Evolutionary conservation across 768 basidiomycete genomes (phyloP).

Genomic region (Guyanaporus albipodus): DNA sequence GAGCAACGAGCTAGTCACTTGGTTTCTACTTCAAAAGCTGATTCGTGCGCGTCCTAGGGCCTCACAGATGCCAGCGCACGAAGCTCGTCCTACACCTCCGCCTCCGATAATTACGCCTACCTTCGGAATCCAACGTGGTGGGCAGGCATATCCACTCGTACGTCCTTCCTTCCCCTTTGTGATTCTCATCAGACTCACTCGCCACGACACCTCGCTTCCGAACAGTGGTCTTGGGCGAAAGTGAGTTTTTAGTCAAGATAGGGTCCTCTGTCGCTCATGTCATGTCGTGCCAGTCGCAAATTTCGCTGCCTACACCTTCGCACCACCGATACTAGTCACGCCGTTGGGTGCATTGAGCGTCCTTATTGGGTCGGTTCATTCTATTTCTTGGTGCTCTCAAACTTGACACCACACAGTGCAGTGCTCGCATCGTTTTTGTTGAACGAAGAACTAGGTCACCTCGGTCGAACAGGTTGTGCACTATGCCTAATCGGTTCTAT

Average conservation of each 20-base stretch:
- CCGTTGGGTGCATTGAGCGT: slow-evolving; percentile 97
- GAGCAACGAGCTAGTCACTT: slow-evolving; percentile 4
- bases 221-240: slow-evolving; percentile 91
- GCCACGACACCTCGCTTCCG: not conserved
- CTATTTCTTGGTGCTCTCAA: not conserved
- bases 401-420: slow-evolving; percentile 51
- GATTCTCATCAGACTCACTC: slow-evolving; percentile 5
- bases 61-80: slow-evolving; percentile 78
- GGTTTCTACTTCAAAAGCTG: slow-evolving; percentile 8
- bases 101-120: slow-evolving; percentile 83
- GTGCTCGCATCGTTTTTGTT: slow-evolving; percentile 91
- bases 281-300: slow-evolving; percentile 54
- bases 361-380: slow-evolving; percentile 75
- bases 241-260: slow-evolving; percentile 39
- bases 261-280: slow-evolving; percentile 3
- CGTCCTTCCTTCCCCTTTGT: slow-evolving; percentile 34
- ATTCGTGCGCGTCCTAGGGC: slow-evolving; percentile 50
- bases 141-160: slow-evolving; percentile 90
- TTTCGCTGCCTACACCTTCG: slow-evolving; percentile 97
- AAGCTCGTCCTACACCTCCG: slow-evolving; percentile 45
- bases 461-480: slow-evolving; percentile 84
- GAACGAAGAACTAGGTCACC: slow-evolving; percentile 89
- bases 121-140: slow-evolving; percentile 94
- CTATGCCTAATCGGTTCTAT: slow-evolving; percentile 83
- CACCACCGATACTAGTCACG: slow-evolving; percentile 96